These are phyloP conservation scores for Linnemannia exigua DNA, from an alignment of 192 early-diverging fungal genomes.

Conservation along the genomic window DNA sequence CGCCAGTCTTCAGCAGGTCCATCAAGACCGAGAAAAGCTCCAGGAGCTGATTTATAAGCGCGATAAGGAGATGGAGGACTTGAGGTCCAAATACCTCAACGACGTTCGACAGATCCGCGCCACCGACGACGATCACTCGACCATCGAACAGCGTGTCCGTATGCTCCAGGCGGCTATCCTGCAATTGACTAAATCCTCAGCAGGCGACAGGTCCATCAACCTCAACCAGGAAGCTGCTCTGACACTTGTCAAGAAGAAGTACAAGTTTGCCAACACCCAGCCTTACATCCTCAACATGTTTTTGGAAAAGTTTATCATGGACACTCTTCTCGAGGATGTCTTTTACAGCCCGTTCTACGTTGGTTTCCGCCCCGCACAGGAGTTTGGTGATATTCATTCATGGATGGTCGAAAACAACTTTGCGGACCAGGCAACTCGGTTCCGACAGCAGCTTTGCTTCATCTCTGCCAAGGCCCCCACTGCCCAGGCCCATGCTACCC, in stretches of 20 bases:
- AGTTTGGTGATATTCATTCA: conserved; percentile 39
- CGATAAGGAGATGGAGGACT: conserved; percentile 54
- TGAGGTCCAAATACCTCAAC: conserved; percentile 56
- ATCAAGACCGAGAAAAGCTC: conserved; percentile 46
- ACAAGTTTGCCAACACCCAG: conserved; percentile 52
- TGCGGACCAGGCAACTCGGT: conserved; percentile 47
- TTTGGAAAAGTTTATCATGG: conserved; percentile 68
- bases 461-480: conserved; percentile 50
- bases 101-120: conserved; percentile 62
- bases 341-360: conserved; percentile 60
- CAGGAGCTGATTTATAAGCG: conserved; percentile 56
- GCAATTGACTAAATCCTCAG: conserved; percentile 50
- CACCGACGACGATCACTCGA: conserved; percentile 60
- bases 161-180: conserved; percentile 53
- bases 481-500: conserved; percentile 24
- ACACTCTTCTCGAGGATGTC: conserved; percentile 60
- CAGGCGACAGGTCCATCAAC: conserved; percentile 53
- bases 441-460: conserved; percentile 60
- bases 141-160: conserved; percentile 54
- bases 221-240: conserved; percentile 45
- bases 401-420: conserved; percentile 58
- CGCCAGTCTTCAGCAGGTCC: conserved; percentile 36
- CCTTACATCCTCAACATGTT: conserved; percentile 62
- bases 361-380: conserved; percentile 38
- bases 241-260: conserved; percentile 48